phyloP scores from a whole-genome alignment of 192 early-diverging fungal species.

The Entomortierella lignicola region DNA sequence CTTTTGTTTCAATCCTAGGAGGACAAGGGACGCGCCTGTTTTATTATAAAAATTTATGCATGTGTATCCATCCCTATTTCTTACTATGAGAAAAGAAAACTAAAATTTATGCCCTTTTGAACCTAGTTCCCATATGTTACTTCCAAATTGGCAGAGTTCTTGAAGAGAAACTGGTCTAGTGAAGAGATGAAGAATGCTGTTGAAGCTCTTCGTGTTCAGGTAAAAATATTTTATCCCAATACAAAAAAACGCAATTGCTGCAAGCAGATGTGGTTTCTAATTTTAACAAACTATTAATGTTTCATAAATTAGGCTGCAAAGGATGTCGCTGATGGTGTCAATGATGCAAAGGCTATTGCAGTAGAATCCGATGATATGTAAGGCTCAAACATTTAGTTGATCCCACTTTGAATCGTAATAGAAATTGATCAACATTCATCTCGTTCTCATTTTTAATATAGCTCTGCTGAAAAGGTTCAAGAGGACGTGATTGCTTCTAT shows the following conservation, averaged over 20 bases:
- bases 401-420: too few species aligned
- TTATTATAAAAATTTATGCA: too few species aligned
- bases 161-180: constrained; percentile 66
- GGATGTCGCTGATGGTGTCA: constrained; percentile 57
- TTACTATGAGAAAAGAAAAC: too few species aligned
- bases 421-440: too few species aligned
- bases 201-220: constrained; percentile 64
- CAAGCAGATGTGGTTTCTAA: too few species aligned
- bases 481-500: constrained; percentile 75
- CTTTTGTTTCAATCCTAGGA: neutral
- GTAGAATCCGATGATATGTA: constrained; percentile 42
- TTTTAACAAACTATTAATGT: too few species aligned
- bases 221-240: constrained; percentile 12
- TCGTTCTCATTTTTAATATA: too few species aligned
- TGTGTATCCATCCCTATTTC: too few species aligned
- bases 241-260: neutral
- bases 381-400: too few species aligned
- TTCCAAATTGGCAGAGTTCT: constrained; percentile 69
- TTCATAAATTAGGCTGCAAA: constrained; percentile 52
- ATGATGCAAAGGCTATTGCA: constrained; percentile 59
- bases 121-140: constrained; percentile 86
- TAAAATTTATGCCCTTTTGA: neutral
- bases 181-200: constrained; percentile 57
- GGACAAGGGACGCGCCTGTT: neutral
- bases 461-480: constrained; percentile 60